These are phyloP conservation scores for Pichia sp. DNA, from an alignment of 1,139 yeast species.

Conservation along the genomic window DNA sequence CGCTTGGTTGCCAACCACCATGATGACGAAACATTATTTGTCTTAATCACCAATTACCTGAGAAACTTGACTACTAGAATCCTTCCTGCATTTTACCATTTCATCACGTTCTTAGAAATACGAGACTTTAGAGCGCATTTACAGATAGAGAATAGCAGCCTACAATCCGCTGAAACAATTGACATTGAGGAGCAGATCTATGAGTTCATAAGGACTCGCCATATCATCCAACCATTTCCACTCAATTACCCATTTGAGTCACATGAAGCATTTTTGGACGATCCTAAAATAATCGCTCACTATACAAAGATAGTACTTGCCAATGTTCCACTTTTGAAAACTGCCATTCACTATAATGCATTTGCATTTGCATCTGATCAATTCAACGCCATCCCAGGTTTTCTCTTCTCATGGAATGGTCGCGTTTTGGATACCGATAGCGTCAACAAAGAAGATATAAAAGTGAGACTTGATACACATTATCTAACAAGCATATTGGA, in stretches of 20 bases:
- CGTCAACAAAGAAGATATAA: constrained; percentile 13
- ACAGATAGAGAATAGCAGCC: constrained; percentile 10
- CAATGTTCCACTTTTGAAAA: constrained; percentile 13
- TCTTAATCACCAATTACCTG: constrained; percentile 18
- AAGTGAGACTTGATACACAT: constrained; percentile 19
- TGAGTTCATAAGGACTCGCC: constrained; percentile 19
- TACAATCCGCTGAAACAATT: neutral
- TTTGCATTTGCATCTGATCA: constrained; percentile 2
- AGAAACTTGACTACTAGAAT: constrained; percentile 17
- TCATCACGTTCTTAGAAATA: constrained; percentile 13
- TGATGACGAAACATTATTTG: constrained; percentile 24
- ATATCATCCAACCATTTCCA: constrained; percentile 22
- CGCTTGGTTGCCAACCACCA: constrained; percentile 19
- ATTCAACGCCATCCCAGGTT: constrained; percentile 10
- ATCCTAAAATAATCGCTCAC: constrained; percentile 11
- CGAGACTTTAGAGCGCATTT: constrained; percentile 14
- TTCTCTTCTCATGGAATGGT: constrained; percentile 17
- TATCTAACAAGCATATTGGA: constrained; percentile 18
- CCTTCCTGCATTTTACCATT: constrained; percentile 21
- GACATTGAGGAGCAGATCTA: constrained; percentile 14
- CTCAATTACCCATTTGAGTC: constrained; percentile 20
- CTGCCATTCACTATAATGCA: constrained; percentile 11
- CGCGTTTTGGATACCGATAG: constrained; percentile 5
- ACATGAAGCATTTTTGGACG: constrained; percentile 14
- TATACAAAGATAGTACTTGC: constrained; percentile 13